Conservation (phyloP, 129 eudicot species). For the Silybum marianum region DNA sequence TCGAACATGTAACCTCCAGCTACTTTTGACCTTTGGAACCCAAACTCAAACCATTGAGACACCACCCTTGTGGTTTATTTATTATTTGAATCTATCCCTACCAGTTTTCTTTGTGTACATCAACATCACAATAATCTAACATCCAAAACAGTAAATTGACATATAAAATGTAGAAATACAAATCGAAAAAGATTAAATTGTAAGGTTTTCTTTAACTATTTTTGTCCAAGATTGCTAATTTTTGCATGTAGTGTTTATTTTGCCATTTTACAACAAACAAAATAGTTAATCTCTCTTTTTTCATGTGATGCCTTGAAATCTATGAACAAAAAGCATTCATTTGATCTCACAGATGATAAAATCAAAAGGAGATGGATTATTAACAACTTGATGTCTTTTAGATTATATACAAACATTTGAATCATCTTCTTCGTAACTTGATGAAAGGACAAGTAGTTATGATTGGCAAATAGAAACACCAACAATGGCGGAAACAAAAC, state of each 20-base stretch:
- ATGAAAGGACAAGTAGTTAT: background rate
- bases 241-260: background rate
- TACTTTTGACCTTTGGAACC: too few relatives aligned
- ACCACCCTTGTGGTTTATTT: too few relatives aligned
- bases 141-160: background rate
- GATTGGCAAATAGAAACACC: background rate
- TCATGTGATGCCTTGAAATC: background rate
- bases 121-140: too few relatives aligned
- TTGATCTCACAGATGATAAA: background rate
- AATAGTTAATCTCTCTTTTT: background rate
- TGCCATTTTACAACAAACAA: background rate
- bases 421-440: slow-evolving; percentile 10
- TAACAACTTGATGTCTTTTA: slow-evolving; percentile 7
- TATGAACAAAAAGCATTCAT: background rate
- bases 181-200: background rate
- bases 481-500: background rate
- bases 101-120: too few relatives aligned
- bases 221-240: background rate
- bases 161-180: background rate
- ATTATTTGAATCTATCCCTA: too few relatives aligned
- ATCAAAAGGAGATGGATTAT: slow-evolving; percentile 3
- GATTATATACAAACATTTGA: slow-evolving; percentile 24
- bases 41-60: too few relatives aligned
- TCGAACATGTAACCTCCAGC: too few relatives aligned
- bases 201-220: too few relatives aligned